Evolutionary conservation across 23 red algal genomes (phyloP), one percentile per base, ranked within the genome.

Genomic region (Pyropia yezoensis): DNA sequence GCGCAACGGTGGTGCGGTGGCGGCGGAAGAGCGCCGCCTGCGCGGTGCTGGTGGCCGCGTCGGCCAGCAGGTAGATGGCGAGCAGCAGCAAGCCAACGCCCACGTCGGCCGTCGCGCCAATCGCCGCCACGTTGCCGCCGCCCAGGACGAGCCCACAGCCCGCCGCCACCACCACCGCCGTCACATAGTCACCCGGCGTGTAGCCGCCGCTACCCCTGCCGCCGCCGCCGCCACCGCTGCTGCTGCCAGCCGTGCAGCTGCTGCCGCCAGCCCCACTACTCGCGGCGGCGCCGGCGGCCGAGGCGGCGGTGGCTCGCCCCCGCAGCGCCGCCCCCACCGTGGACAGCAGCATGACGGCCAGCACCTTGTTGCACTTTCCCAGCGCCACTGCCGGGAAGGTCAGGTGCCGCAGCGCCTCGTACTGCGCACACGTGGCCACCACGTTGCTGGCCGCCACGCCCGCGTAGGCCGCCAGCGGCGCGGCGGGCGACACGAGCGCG

Each of bases 351-450:
- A 95, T 78, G 15, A 95, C 89, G 5, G 89, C 80, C 15, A 95
- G 62, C 80, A 95, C 80, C 79, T 95, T 95, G 3, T 72, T 80
- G 65, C 89, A 95, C 67, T 95, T 95, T 50, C 70, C 76, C 22
- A 95, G 69, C 19, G 82, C 86, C 52, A 82, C 72, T 30, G 89
- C 76, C 13, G 89, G 89, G 34, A 95, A 86, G 25, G 89, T 79
- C 7, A 95, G 34, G 72, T 74, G 86, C 54, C 71, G 76, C 55
- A 95, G 74, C 58, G 89, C 89, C 62, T 84, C 80, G 70, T 95
- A 95, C 75, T 95, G 89, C 33, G 73, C 74, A 13, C 34, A 71
- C n/a, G 89, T 86, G 16, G 89, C 89, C 9, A 95, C 58, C 19
- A 85, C 75, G 25, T 95, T 95, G 30, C 62, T 66, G n/a, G 79